These are phyloP conservation scores for Rhodomyrtus tomentosa DNA, from an alignment of 345 rosid genomes.

Conservation along the genomic window DNA sequence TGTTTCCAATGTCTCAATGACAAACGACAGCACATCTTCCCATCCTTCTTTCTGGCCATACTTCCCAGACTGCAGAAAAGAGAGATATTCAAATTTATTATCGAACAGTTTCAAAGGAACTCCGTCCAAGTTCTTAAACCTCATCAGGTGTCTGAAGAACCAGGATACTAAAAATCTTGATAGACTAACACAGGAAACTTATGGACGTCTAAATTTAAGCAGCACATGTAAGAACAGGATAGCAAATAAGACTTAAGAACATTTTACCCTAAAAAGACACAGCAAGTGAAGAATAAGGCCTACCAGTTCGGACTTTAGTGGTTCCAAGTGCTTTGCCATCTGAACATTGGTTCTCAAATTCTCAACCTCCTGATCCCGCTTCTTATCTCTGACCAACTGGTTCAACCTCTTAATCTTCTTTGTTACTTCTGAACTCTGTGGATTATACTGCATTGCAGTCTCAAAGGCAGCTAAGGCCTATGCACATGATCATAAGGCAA, in stretches of 20 bases:
- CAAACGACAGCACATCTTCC: constrained; percentile 54
- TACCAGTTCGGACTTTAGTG: constrained; percentile 64
- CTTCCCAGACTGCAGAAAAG: constrained; percentile 44
- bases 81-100: neutral
- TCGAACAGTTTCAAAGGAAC: neutral
- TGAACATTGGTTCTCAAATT: constrained; percentile 67
- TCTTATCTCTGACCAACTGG: constrained; percentile 68
- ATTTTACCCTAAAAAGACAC: neutral
- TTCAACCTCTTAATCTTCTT: constrained; percentile 72
- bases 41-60: constrained; percentile 49
- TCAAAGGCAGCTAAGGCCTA: constrained; percentile 79
- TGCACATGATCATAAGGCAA: neutral
- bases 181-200: neutral
- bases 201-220: neutral
- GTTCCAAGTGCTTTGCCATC: constrained; percentile 57
- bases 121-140: neutral
- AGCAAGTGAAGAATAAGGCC: constrained; percentile 2
- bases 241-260: neutral
- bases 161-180: neutral
- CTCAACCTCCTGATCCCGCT: constrained; percentile 76
- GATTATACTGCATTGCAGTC: constrained; percentile 59
- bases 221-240: neutral
- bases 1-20: constrained; percentile 67
- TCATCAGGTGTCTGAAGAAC: neutral
- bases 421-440: constrained; percentile 79